Conservation (phyloP, 2,329 filamentous ascomycete genomes). For the Aspergillus ustus region DNA sequence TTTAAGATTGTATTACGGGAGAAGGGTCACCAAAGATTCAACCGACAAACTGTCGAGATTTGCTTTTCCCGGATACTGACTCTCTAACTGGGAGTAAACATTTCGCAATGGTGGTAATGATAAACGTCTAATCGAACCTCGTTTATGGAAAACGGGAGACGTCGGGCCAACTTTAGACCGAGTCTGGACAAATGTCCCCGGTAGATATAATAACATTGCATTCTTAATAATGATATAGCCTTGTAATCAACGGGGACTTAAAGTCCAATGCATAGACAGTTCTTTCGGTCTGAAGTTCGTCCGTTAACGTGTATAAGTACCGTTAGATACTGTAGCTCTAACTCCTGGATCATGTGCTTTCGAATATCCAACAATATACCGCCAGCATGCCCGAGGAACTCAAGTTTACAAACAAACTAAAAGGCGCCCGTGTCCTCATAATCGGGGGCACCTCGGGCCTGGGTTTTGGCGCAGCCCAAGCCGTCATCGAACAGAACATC, state of each 20-base stretch:
- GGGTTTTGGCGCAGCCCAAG: slow-evolving; percentile 58
- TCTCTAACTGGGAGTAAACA: too few relatives aligned
- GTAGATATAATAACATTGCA: neutral
- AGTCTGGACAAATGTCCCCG: neutral
- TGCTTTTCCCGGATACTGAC: too few relatives aligned
- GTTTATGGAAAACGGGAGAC: too few relatives aligned
- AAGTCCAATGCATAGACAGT: neutral
- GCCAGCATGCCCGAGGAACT: slow-evolving; percentile 21
- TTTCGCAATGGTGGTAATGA: too few relatives aligned
- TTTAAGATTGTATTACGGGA: too few relatives aligned
- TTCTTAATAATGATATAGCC: neutral
- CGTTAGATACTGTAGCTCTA: neutral
- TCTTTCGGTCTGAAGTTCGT: neutral
- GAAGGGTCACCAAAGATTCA: too few relatives aligned
- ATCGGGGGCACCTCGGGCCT: slow-evolving; percentile 59
- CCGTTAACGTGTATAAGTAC: neutral
- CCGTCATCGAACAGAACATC: slow-evolving; percentile 54
- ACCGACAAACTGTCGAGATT: too few relatives aligned
- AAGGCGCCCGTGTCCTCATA: slow-evolving; percentile 52
- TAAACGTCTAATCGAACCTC: too few relatives aligned
- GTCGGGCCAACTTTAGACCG: neutral
- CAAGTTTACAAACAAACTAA: slow-evolving; percentile 47
- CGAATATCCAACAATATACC: neutral
- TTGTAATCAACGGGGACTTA: neutral
- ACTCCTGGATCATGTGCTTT: neutral